Evolutionary conservation across 768 basidiomycete species (phyloP).

Genomic region (Kwoniella botswanensis): DNA sequence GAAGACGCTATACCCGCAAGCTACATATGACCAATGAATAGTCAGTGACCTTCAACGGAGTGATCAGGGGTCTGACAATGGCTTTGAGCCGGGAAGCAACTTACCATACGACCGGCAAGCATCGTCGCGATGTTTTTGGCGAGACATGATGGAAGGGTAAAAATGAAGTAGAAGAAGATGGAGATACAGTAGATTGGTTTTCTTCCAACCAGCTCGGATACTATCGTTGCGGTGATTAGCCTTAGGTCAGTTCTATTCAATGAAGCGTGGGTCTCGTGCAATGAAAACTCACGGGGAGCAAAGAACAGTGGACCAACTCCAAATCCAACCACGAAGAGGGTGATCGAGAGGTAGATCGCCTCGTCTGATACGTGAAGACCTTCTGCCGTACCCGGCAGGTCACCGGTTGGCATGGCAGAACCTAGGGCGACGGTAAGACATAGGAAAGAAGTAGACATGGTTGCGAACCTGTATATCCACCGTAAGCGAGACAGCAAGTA

Average conservation of each 20-base stretch:
- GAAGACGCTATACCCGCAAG: slow-evolving; percentile 52
- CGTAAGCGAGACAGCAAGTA: background rate
- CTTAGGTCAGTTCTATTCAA: background rate
- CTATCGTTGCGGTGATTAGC: background rate
- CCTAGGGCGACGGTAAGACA: slow-evolving; percentile 53
- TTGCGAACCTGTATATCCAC: slow-evolving; percentile 19
- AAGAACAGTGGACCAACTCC: slow-evolving; percentile 54
- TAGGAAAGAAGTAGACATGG: slow-evolving; percentile 24
- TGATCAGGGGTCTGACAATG: background rate
- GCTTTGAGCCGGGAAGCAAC: background rate
- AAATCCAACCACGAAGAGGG: slow-evolving; percentile 47
- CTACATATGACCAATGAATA: background rate
- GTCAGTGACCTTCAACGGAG: background rate
- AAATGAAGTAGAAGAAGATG: slow-evolving; percentile 51
- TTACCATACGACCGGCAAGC: slow-evolving; percentile 48
- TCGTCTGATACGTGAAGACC: slow-evolving; percentile 40
- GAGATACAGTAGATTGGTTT: slow-evolving; percentile 47
- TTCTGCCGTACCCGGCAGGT: slow-evolving; percentile 37
- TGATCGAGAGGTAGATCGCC: slow-evolving; percentile 37
- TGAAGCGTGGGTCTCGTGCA: too few species aligned
- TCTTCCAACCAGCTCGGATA: slow-evolving; percentile 50
- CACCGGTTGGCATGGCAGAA: slow-evolving; percentile 48
- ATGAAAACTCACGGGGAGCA: slow-evolving; percentile 39
- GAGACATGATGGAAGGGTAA: slow-evolving; percentile 54
- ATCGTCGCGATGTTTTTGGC: slow-evolving; percentile 48